Evolutionary conservation across 768 basidiomycete genomes (phyloP).

Genomic region (Glaciozyma antarctica): DNA sequence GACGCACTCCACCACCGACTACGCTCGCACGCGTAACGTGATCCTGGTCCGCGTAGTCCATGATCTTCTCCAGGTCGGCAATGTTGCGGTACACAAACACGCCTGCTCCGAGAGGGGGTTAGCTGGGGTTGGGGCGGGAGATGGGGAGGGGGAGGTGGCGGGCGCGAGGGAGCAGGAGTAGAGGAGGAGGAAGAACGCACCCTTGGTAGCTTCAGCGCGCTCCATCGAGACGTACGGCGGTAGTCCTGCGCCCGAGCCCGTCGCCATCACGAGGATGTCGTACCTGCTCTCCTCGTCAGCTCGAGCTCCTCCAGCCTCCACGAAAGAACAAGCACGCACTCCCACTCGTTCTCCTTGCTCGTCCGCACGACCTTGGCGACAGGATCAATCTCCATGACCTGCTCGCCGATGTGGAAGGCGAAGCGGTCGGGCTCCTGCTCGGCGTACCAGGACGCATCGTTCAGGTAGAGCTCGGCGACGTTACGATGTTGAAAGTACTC

Average conservation of each 20-base stretch:
- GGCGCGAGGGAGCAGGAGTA: background rate
- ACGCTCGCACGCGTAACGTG: conserved; percentile 48
- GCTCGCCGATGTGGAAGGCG: conserved; percentile 48
- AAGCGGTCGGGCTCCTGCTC: conserved; percentile 52
- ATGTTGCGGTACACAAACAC: conserved; percentile 66
- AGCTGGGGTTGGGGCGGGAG: background rate
- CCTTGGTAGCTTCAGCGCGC: conserved; percentile 44
- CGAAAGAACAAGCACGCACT: background rate
- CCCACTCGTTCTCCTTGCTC: conserved; percentile 43
- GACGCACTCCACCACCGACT: conserved; percentile 55
- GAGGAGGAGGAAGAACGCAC: conserved; percentile 33
- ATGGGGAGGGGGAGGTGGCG: no score
- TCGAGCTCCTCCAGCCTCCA: background rate
- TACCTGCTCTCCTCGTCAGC: conserved; percentile 39
- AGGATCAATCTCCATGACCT: conserved; percentile 36
- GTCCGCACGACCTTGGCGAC: conserved; percentile 45
- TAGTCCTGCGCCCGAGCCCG: conserved; percentile 57
- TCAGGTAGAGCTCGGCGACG: conserved; percentile 54
- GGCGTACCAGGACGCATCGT: conserved; percentile 40
- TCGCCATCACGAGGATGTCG: conserved; percentile 58
- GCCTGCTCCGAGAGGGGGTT: background rate
- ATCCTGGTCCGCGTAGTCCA: conserved; percentile 49
- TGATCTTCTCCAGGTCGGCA: conserved; percentile 56
- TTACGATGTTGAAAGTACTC: conserved; percentile 57
- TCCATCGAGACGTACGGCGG: conserved; percentile 51